Evolutionary conservation across 1,284 basidiomycete genomes (phyloP).

Genomic region (Peniophora sp.): DNA sequence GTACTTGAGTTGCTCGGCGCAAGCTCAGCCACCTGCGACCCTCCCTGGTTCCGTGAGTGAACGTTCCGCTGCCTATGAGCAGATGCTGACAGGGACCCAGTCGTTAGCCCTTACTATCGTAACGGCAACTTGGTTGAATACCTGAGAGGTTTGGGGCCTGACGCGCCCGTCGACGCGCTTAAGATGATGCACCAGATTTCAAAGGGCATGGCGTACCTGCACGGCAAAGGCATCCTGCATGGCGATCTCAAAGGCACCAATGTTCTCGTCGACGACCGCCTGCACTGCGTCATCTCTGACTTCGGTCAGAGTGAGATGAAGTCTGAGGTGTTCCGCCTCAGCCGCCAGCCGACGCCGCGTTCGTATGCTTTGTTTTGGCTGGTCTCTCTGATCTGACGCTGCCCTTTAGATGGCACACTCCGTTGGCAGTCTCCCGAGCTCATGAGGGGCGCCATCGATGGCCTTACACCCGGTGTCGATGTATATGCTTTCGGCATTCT

Average conservation of each 20-base stretch:
- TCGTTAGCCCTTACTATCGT: constrained; percentile 53
- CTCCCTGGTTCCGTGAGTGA: constrained; percentile 38
- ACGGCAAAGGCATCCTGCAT: constrained; percentile 56
- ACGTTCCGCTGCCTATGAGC: constrained; percentile 7
- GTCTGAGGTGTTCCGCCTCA: constrained; percentile 55
- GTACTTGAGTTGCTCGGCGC: constrained; percentile 35
- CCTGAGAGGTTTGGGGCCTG: constrained; percentile 28
- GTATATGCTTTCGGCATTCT: constrained; percentile 70
- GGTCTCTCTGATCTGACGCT: neutral
- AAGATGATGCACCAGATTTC: constrained; percentile 65
- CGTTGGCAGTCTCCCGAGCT: constrained; percentile 74
- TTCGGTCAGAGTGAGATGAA: constrained; percentile 78
- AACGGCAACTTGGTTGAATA: constrained; percentile 37
- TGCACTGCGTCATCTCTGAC: constrained; percentile 65
- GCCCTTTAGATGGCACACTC: constrained; percentile 42
- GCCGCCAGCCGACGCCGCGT: constrained; percentile 39
- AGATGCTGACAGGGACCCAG: neutral
- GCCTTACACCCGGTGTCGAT: constrained; percentile 51
- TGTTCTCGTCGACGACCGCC: constrained; percentile 60
- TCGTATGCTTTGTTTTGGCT: constrained; percentile 35
- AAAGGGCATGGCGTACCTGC: constrained; percentile 71
- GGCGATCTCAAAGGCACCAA: constrained; percentile 74
- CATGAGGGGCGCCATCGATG: constrained; percentile 37
- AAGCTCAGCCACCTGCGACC: constrained; percentile 29
- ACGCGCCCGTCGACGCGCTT: constrained; percentile 36